A percentile compares a stretch with the other conserved stretches of the same genome.
Conservation (phyloP, 2,329 filamentous ascomycete species). For the Plectosphaerella cucumerina region DNA sequence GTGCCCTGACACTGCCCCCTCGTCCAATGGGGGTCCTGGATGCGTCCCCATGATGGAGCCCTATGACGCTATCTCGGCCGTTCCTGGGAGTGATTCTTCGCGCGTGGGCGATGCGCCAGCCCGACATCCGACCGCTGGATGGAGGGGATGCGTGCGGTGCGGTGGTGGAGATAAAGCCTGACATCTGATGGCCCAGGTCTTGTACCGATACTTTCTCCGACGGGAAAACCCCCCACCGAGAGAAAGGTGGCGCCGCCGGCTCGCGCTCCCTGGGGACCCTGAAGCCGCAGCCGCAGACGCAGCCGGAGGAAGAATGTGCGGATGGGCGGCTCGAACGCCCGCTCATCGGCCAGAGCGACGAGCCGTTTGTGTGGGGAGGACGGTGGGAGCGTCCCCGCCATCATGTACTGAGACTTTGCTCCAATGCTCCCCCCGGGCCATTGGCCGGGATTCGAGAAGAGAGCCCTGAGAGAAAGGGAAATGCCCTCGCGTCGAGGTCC, state of each 20-base stretch:
- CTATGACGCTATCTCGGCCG: constrained; percentile 1
- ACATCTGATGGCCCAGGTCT: too few relatives aligned
- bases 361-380: not conserved
- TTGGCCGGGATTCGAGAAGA: too few relatives aligned
- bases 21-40: not conserved
- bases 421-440: not conserved
- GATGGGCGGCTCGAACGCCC: constrained; percentile 14
- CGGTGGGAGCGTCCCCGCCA: constrained; percentile 1
- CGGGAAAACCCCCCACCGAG: not conserved
- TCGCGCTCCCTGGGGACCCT: too few relatives aligned
- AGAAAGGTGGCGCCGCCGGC: not conserved
- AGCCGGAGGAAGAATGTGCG: constrained; percentile 7
- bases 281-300: not conserved
- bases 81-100: not conserved
- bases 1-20: not conserved
- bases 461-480: not conserved
- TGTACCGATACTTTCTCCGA: constrained; percentile 1
- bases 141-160: not conserved
- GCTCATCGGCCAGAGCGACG: not conserved
- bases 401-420: constrained; percentile 2
- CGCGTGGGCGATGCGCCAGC: not conserved
- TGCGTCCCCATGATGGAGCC: not conserved
- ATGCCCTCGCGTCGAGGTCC: not conserved
- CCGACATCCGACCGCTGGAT: not conserved
- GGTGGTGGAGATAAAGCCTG: too few relatives aligned